Evolutionary conservation across 1,284 basidiomycete genomes (phyloP), one percentile per base, ranked within the genome.

Genomic region (Erythrobasidium hasegawianum): DNA sequence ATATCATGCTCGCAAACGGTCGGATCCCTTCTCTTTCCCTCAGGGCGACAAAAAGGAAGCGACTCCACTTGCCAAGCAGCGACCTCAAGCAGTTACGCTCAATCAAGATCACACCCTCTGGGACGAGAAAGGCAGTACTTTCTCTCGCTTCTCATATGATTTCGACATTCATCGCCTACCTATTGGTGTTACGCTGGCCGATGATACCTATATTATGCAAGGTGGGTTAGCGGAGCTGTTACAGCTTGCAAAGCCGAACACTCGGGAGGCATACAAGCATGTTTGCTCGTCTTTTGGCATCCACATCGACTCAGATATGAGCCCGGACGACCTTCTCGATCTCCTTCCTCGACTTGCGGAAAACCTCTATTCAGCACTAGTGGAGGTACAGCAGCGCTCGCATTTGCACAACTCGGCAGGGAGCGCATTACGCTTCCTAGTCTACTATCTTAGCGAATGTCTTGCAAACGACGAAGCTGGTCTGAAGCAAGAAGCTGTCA

Each of bases 181-280:
- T 20, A 77, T 81, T 1, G 84, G 85, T 1, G 74, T 83, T 50
- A 78, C 79, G 43, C 84, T 87, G 71, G 75, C 76, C 1, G 50
- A 74, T 1, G 75, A 76, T 16, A 83, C 84, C 1, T 86, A 83
- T 70, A 79, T 85, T 26, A 81, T 81, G 22, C 82, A 79, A 65
- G 85, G 86, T 1, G 79, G 81, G 73, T 81, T 89, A 7, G 76
- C 81, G 61, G 82, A 85, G 27, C 78, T 88, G 16, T 66, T 83
- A 53, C 73, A 77, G 3, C 69, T 81, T 57, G 45, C 79, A 29
- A 75, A 78, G 18, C 75, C 74, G 13, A 67, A 71, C 9, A 0
- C 22, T 14, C 60, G 58, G 16, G 70, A 0, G 18, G 52, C 2
- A 16, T 41, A 24, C 53, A 53, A 29, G 18, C 38, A 58, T 0